Conservation (phyloP, 139 green algal species). For the Edaphochlamys debaryana region DNA sequence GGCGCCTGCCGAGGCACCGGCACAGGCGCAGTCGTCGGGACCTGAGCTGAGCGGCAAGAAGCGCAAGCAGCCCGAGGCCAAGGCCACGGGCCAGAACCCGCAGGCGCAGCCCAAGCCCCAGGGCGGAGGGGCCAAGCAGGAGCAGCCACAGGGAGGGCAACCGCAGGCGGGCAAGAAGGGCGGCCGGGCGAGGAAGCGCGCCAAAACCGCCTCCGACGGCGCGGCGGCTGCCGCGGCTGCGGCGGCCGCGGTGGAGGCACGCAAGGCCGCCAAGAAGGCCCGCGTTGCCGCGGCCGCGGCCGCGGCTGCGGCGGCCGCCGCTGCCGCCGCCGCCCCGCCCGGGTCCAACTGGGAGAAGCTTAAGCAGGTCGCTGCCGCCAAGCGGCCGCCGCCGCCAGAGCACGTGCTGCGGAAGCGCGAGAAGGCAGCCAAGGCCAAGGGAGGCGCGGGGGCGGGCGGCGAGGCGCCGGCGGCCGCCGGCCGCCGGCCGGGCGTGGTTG, state of each 20-base stretch:
- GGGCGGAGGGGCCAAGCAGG: too few species aligned
- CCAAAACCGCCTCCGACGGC: too few species aligned
- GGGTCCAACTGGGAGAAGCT: slow-evolving; percentile 15
- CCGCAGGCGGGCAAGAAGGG: too few species aligned
- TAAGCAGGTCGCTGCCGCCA: not conserved
- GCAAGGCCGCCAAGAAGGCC: too few species aligned
- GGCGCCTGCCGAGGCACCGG: too few species aligned
- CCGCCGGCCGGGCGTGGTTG: slow-evolving; percentile 5
- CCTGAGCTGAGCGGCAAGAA: not conserved
- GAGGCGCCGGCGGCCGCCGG: not conserved
- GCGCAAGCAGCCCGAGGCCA: not conserved
- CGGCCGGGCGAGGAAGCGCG: too few species aligned
- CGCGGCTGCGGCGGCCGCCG: not conserved
- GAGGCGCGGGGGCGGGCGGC: not conserved
- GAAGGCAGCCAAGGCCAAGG: not conserved
- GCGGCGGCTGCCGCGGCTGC: too few species aligned
- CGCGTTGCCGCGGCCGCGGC: not conserved
- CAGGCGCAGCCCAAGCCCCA: slow-evolving; percentile 39
- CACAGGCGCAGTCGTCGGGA: too few species aligned
- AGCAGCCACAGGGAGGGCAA: not conserved
- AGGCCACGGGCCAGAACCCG: not conserved
- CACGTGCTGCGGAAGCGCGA: not conserved
- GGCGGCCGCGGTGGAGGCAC: too few species aligned
- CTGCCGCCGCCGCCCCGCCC: not conserved
- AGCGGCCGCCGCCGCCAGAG: not conserved